phyloP scores from a whole-genome alignment of 768 basidiomycete species.

The Agaricus sinodeliciosus region DNA sequence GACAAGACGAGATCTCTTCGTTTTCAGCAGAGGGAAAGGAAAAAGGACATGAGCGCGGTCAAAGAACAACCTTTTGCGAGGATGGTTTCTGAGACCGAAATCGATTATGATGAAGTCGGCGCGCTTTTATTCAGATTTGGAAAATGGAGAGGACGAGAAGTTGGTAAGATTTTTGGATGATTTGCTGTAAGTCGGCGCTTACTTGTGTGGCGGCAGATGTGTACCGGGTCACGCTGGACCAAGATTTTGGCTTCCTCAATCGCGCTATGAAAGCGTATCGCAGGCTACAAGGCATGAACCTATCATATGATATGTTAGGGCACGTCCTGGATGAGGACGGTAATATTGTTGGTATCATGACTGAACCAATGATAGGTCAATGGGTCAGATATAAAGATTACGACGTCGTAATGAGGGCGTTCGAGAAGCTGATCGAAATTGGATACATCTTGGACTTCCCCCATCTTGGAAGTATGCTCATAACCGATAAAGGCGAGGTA shows the following conservation, averaged over 20 bases:
- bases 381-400: background rate
- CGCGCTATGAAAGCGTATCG: slow-evolving; percentile 10
- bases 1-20: background rate
- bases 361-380: background rate
- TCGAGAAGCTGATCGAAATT: background rate
- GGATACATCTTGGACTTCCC: slow-evolving; percentile 3
- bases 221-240: background rate
- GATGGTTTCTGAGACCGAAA: background rate
- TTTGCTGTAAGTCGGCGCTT: background rate
- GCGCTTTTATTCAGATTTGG: background rate
- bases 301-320: slow-evolving; percentile 4
- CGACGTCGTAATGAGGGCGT: background rate
- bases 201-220: background rate
- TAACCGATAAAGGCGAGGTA: background rate
- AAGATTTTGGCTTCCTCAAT: background rate
- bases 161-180: background rate
- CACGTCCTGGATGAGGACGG: slow-evolving; percentile 4
- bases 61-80: slow-evolving; percentile 1
- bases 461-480: background rate
- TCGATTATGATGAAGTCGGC: background rate
- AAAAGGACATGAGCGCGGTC: background rate
- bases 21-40: background rate
- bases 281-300: background rate
- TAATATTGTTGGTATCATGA: slow-evolving; percentile 2
- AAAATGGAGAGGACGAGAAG: slow-evolving; percentile 4